phyloP scores from a whole-genome alignment of 2,329 filamentous ascomycete species.

The Talaromyces verruculosus region DNA sequence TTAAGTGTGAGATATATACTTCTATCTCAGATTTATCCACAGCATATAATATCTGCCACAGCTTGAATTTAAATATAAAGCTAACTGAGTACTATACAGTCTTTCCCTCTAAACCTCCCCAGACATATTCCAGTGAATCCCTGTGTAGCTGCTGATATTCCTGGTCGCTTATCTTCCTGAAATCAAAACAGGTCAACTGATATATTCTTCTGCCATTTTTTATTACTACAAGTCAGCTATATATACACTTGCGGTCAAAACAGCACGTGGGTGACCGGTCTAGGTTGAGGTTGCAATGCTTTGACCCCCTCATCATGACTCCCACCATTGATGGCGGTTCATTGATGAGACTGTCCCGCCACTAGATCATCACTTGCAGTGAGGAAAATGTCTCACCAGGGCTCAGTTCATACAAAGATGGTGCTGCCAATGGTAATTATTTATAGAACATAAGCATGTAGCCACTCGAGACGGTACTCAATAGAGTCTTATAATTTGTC shows the following conservation, averaged over 20 bases:
- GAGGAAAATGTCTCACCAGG: not conserved
- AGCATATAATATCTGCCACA: not conserved
- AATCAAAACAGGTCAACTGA: no score
- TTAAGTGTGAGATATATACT: not conserved
- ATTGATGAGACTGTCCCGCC: no score
- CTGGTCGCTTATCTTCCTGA: not conserved
- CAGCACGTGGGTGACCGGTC: no score
- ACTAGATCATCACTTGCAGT: not conserved
- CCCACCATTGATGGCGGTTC: no score
- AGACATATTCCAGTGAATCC: not conserved
- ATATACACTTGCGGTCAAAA: no score
- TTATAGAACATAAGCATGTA: no score
- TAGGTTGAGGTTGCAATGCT: no score
- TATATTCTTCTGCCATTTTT: no score
- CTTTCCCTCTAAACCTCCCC: not conserved
- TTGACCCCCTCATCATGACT: no score
- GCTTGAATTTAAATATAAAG: not conserved
- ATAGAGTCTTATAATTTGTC: no score
- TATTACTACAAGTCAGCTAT: no score
- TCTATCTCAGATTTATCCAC: not conserved
- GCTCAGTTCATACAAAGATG: not conserved
- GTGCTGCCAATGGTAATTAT: not conserved
- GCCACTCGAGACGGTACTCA: no score
- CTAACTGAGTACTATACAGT: not conserved
- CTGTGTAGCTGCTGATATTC: not conserved